A percentile compares a stretch with the other conserved stretches of the same genome.
phyloP scores from a whole-genome alignment of 805 yeast genomes.

The Starmerella vitae region DNA sequence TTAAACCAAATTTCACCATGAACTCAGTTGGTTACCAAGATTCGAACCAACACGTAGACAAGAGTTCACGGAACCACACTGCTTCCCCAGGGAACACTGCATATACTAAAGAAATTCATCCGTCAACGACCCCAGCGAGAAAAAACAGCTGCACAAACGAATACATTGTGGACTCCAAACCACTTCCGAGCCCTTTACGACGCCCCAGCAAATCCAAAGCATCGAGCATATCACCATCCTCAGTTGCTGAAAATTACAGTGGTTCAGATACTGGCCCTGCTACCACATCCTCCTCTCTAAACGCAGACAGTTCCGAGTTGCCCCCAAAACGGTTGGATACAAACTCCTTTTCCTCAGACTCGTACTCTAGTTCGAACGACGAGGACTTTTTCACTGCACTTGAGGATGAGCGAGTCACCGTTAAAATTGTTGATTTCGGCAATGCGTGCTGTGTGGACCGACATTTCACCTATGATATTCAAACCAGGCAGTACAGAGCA shows the following conservation, averaged over 20 bases:
- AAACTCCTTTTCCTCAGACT: no score
- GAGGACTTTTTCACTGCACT: slow-evolving; percentile 16
- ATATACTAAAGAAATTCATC: no score
- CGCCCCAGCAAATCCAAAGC: slow-evolving; percentile 25
- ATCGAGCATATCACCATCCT: background rate
- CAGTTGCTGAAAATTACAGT: background rate
- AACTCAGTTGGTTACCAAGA: no score
- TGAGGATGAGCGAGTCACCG: slow-evolving; percentile 40
- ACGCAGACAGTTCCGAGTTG: no score
- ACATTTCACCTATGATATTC: slow-evolving; percentile 80
- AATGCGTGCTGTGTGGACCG: slow-evolving; percentile 73
- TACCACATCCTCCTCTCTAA: no score
- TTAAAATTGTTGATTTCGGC: slow-evolving; percentile 88
- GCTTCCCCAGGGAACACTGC: no score
- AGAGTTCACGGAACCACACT: no score
- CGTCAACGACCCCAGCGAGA: no score
- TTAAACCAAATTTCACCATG: no score
- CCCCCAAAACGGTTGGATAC: no score
- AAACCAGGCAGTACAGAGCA: slow-evolving; percentile 82
- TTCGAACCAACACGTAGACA: no score
- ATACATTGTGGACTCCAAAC: slow-evolving; percentile 74
- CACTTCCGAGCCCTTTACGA: slow-evolving; percentile 76
- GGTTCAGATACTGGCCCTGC: background rate
- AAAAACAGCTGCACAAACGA: background rate
- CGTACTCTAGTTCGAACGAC: no score